Base-by-base conservation (phyloP, 2,329 filamentous ascomycete genomes). In the Xylariaceae sp. region DNA sequence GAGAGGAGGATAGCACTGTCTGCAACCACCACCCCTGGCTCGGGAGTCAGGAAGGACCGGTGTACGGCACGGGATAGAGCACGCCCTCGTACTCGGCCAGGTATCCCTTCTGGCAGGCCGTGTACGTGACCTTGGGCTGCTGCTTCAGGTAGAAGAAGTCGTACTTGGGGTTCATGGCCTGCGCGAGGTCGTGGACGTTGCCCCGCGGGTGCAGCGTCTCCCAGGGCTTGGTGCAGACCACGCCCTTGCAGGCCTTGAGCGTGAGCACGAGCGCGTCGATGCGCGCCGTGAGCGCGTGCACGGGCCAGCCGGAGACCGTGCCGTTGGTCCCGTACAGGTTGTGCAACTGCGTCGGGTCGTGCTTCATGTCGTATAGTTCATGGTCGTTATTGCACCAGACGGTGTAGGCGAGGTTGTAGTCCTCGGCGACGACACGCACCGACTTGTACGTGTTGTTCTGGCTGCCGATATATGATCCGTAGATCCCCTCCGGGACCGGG, bases 321-420 rank as follows among this genome's bases (percentile, higher is more conserved):
- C 19, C 47, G 26, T 9, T 23, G 5, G 30, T 41, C 41, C 10
- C 50, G 44, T 46, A 47, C 2, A 70, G 45, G 32, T 77, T 77
- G 28, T 56, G 44, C 15, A 71, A 53, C 48, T 79, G 69, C 19
- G 64, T 60, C 2, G 69, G 70, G 36, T 77, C 73, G 17, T 58
- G 74, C 46, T 62, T 69, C 24, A 80, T 47, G 40, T 83, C 68
- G 49, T 83, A 84, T 2, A 81, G 64, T 51, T 84, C 78, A 35
- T 75, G 71, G 47, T 82, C 77, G 32, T 76, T 75, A 11, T 59
- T 80, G 48, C 80, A 84, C 78, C 79, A 84, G 0, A 82, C 75
- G 0, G 75, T 69, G 46, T 84, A 84, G 40, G 77, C 75, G 5
- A 83, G 51, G 45, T 70, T 74, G 47, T 82, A 83, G 4, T 58